Evolutionary conservation across 2,329 filamentous ascomycete species (phyloP), one percentile per base, ranked within the genome.

Genomic region (Paracoccidioides lutzii): DNA sequence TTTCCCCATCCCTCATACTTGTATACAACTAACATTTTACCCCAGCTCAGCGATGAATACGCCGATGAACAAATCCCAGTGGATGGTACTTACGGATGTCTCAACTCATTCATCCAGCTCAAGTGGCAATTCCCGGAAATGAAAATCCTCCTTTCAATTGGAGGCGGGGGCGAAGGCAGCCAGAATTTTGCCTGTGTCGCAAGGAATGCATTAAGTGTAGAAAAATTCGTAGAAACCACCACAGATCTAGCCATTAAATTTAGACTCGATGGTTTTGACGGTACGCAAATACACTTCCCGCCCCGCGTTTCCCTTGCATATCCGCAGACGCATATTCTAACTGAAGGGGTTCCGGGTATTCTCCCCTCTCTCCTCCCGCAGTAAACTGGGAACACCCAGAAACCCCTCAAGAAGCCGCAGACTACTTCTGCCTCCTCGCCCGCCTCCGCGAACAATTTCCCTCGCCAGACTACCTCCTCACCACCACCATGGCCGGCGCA

Each of bases 311-410:
- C 48, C 37, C 5, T 22, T 22, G 22, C 22, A 2, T 22, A 22
- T 22, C 22, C 22, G 22, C 22, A 22, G 1, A 2, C 22, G 22
- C 22, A 22, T 22, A 22, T 22, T 1, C 22, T 22, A 22, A 22
- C 22, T 22, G 22, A 22, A 22, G 22, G 22, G 22, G 22, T 12
- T n/a, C 10, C 9, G 40, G 10, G 4, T 5, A 41, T 41, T 41
- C 14, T n/a, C 14, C 38, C n/a, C 7, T 28, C 12, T 2, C 35
- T 15, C 15, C n/a, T 40, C 35, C 57, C 90, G 87, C 57, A 91
- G 87, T 93, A 66, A 84, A 87, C 64, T 93, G 88, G 88, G 83
- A 89, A 66, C 86, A 88, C 62, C 87, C 88, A 2, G 77, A 78
- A 55, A 77, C 85, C 65, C 67, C 75, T 1, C 75, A 81, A 54